Evolutionary conservation across 2,329 filamentous ascomycete species (phyloP), one percentile per base, ranked within the genome.

Genomic region (Cadophora sp.): DNA sequence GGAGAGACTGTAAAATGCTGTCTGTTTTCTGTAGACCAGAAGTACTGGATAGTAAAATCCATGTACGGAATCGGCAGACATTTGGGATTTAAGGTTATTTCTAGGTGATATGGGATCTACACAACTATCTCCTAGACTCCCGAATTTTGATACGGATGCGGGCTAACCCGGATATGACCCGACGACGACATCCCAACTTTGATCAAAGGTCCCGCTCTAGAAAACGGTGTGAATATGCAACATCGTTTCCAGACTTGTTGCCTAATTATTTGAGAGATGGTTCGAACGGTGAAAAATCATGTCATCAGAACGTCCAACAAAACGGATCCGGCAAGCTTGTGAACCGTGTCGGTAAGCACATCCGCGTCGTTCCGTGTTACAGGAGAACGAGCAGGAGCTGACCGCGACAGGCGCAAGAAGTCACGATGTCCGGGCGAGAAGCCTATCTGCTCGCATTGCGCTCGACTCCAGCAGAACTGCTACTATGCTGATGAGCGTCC

Each of bases 391-490:
- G 14, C 24, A 68, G 40, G n/a, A 37, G 31, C 31, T 62, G 19
- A 66, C 43, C 14, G n/a, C 34, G 14, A 46, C 22, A 85, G 83
- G 67, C 80, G 83, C 51, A 86, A 85, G 74, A 86, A 86, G 73
- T 81, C 82, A 34, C 81, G 81, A 75, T 86, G 84, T 68, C 82
- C 83, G 0, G 84, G 84, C 9, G 83, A 85, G 71, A 80, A 82
- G 66, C 84, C 84, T 0, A 72, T 78, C 0, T 86, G 84, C 72
- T 84, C 83, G 1, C 79, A 83, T 62, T 86, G 84, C 75, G 77
- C 80, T 37, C 80, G 84, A n/a, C 76, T 85, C 34, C 79, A 80
- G 5, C 83, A 85, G 72, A 74, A 73, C 68, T 86, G 84, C 69
- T 75, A 79, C 16, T 85, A 85, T 73, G 79, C 79, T 8, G 77